phyloP scores from a whole-genome alignment of 2,329 filamentous ascomycete species.

The Xylariales sp. region DNA sequence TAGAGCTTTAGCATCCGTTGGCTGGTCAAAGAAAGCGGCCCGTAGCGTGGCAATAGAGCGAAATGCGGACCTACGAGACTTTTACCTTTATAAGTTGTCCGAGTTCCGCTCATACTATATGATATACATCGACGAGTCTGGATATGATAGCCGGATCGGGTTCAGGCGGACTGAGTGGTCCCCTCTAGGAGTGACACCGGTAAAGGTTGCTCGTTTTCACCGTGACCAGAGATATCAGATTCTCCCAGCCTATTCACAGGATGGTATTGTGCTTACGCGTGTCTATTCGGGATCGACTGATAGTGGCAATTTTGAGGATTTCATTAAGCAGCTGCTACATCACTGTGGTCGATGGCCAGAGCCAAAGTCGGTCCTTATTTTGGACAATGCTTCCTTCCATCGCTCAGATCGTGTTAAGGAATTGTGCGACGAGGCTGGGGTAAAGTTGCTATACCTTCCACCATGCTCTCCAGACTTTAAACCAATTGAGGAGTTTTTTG shows the following conservation, averaged over 20 bases:
- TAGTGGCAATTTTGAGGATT: constrained; percentile 19
- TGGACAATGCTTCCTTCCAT: constrained; percentile 26
- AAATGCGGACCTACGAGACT: constrained; percentile 25
- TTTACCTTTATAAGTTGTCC: constrained; percentile 24
- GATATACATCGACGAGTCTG: constrained; percentile 26
- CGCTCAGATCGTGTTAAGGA: constrained; percentile 10
- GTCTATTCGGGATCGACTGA: constrained; percentile 18
- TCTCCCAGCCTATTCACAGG: constrained; percentile 20
- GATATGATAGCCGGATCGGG: constrained; percentile 24
- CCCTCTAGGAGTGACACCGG: constrained; percentile 16
- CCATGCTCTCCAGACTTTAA: neutral
- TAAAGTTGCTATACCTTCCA: constrained; percentile 1
- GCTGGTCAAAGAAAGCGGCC: constrained; percentile 16
- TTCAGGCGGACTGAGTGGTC: constrained; percentile 27
- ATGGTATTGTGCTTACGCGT: constrained; percentile 11
- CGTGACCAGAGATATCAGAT: constrained; percentile 9
- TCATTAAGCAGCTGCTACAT: constrained; percentile 22
- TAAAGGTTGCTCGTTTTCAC: constrained; percentile 13
- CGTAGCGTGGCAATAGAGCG: constrained; percentile 21
- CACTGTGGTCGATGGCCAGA: constrained; percentile 22
- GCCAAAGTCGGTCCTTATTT: constrained; percentile 24
- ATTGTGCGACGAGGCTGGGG: neutral
- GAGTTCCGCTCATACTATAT: constrained; percentile 22
- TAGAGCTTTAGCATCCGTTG: constrained; percentile 2
- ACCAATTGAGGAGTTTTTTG: constrained; percentile 1